Evolutionary conservation across 108 stramenopile genomes (phyloP).

Genomic region (Schizochytrium sp.): DNA sequence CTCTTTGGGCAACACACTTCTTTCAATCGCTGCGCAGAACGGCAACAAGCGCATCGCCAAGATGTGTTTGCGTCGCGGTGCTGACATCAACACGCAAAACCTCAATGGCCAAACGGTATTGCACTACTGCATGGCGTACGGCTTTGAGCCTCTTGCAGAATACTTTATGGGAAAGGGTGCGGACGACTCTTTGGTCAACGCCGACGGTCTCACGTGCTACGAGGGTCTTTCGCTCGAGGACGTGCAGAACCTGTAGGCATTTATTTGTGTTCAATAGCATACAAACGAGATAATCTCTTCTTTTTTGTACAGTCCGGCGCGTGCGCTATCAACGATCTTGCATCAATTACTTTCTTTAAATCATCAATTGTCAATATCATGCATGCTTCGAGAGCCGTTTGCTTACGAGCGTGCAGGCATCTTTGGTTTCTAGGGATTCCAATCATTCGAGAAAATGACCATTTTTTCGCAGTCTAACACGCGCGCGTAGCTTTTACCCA

Average conservation of each 20-base stretch:
- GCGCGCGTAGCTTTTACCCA: too few species aligned
- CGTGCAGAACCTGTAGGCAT: slow-evolving; percentile 16
- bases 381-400: too few species aligned
- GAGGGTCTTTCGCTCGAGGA: slow-evolving; percentile 56
- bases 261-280: neutral
- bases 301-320: neutral
- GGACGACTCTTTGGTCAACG: slow-evolving; percentile 58
- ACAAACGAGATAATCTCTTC: neutral
- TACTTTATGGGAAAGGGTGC: slow-evolving; percentile 68
- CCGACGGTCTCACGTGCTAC: slow-evolving; percentile 64
- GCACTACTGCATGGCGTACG: slow-evolving; percentile 65
- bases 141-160: slow-evolving; percentile 59
- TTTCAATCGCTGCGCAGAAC: slow-evolving; percentile 68
- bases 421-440: too few species aligned
- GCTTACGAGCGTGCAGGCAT: too few species aligned
- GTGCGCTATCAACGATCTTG: too few species aligned
- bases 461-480: too few species aligned
- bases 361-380: too few species aligned
- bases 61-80: slow-evolving; percentile 63
- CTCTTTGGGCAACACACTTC: slow-evolving; percentile 64
- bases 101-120: slow-evolving; percentile 63
- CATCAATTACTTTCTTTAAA: too few species aligned
- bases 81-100: slow-evolving; percentile 65
- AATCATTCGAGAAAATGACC: too few species aligned
- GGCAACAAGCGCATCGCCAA: slow-evolving; percentile 70